Conservation (phyloP, 768 basidiomycete species). For the Epithele typhae region DNA sequence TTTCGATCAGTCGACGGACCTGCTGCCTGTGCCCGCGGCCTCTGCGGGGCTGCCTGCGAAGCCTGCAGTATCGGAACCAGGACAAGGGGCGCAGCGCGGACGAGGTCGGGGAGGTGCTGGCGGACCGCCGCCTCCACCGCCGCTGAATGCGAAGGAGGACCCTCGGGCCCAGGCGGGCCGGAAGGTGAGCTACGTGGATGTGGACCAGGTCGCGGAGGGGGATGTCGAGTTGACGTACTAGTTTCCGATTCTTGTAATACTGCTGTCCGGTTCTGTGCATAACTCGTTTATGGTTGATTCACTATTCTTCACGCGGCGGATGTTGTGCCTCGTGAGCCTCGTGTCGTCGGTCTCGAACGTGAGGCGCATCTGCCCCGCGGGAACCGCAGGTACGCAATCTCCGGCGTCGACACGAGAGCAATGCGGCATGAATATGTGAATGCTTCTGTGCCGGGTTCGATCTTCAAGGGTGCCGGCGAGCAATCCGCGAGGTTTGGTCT, state of each 20-base stretch:
- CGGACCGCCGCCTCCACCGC: conserved; percentile 72
- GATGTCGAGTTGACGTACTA: conserved; percentile 39
- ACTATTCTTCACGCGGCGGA: not conserved
- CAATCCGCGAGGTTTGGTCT: too few species aligned
- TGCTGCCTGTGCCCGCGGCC: conserved; percentile 39
- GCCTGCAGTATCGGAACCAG: conserved; percentile 46
- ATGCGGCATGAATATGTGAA: too few species aligned
- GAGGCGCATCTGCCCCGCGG: not conserved
- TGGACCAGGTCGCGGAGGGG: conserved; percentile 87
- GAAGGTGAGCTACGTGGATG: conserved; percentile 91
- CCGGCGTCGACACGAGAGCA: too few species aligned
- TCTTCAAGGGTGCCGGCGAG: too few species aligned
- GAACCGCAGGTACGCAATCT: conserved; percentile 1
- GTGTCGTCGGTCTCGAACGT: too few species aligned
- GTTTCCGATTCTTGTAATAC: conserved; percentile 5
- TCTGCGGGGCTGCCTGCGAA: conserved; percentile 79
- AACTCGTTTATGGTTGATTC: not conserved
- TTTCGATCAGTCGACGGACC: conserved; percentile 35
- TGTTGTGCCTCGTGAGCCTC: too few species aligned
- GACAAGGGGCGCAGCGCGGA: conserved; percentile 39
- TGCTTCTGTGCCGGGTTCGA: too few species aligned
- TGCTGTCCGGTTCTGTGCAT: not conserved
- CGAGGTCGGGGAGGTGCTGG: conserved; percentile 36
- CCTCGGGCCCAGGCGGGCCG: conserved; percentile 86
- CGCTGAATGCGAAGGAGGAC: conserved; percentile 88